A percentile compares a stretch with the other conserved stretches of the same genome.
These are phyloP conservation scores for Kodamaea arcana DNA, from an alignment of 1,139 yeast genomes.

Conservation along the genomic window DNA sequence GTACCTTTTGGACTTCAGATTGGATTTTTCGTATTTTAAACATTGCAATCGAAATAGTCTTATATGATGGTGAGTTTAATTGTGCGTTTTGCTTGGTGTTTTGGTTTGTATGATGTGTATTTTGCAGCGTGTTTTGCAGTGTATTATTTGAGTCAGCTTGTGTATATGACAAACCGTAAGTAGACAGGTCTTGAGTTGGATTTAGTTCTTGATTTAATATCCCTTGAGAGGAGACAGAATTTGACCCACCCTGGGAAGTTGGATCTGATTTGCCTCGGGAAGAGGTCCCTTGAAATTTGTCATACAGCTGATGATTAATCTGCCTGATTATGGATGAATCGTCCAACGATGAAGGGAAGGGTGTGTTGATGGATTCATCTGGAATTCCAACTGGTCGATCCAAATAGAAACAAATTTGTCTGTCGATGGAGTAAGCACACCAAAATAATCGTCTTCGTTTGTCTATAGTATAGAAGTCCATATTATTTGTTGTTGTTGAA, in stretches of 20 bases:
- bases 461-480: slow-evolving; percentile 59
- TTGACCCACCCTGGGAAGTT: too few relatives aligned
- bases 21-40: slow-evolving; percentile 69
- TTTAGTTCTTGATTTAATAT: too few relatives aligned
- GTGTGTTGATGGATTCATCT: slow-evolving; percentile 60
- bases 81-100: background rate
- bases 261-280: too few relatives aligned
- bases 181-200: too few relatives aligned
- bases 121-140: background rate
- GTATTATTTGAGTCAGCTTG: background rate
- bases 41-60: slow-evolving; percentile 60
- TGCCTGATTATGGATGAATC: slow-evolving; percentile 64
- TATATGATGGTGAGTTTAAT: slow-evolving; percentile 39
- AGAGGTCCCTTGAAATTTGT: too few relatives aligned
- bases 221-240: too few relatives aligned
- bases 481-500: slow-evolving; percentile 16
- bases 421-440: slow-evolving; percentile 82
- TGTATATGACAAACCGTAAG: background rate
- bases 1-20: slow-evolving; percentile 67
- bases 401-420: slow-evolving; percentile 70
- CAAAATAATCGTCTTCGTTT: slow-evolving; percentile 77
- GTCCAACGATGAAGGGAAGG: slow-evolving; percentile 70
- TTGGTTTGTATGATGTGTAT: background rate
- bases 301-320: too few relatives aligned
- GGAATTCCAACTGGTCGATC: slow-evolving; percentile 76